Evolutionary conservation across 2,329 filamentous ascomycete genomes (phyloP).

Genomic region (Pseudocercospora musae): DNA sequence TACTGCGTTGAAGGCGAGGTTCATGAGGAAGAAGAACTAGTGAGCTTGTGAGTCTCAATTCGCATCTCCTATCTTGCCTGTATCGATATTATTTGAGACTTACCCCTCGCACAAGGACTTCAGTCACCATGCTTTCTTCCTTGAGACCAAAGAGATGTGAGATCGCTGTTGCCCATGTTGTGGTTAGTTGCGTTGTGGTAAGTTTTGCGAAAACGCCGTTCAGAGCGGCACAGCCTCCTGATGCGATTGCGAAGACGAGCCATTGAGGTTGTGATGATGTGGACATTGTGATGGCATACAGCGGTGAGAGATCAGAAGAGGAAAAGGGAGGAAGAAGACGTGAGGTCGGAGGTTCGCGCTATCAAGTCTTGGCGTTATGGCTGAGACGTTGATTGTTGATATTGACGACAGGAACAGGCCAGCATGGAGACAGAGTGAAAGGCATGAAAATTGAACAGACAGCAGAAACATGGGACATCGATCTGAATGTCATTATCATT

Average conservation of each 20-base stretch:
- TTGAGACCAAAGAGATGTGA: conserved; percentile 47
- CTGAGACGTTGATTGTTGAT: background rate
- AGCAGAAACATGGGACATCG: background rate
- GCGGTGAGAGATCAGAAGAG: background rate
- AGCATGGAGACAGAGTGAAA: background rate
- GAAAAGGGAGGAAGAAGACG: background rate
- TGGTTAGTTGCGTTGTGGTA: conserved; percentile 62
- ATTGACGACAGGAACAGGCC: background rate
- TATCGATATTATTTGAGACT: conserved; percentile 34
- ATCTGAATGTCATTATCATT: background rate
- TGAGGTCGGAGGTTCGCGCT: background rate
- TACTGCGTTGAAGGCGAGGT: conserved; percentile 70
- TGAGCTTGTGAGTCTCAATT: background rate
- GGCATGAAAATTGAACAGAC: background rate
- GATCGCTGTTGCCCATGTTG: conserved; percentile 50
- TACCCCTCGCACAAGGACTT: conserved; percentile 52
- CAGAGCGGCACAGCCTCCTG: conserved; percentile 73
- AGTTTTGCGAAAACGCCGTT: conserved; percentile 84
- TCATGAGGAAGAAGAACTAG: conserved; percentile 71
- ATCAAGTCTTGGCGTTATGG: background rate
- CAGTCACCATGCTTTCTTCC: conserved; percentile 47
- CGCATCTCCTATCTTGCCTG: background rate
- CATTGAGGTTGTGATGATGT: conserved; percentile 35
- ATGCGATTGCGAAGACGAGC: conserved; percentile 67
- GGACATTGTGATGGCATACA: conserved; percentile 5